These are phyloP conservation scores for Suillus subaureus DNA, from an alignment of 768 basidiomycete species.

Conservation along the genomic window DNA sequence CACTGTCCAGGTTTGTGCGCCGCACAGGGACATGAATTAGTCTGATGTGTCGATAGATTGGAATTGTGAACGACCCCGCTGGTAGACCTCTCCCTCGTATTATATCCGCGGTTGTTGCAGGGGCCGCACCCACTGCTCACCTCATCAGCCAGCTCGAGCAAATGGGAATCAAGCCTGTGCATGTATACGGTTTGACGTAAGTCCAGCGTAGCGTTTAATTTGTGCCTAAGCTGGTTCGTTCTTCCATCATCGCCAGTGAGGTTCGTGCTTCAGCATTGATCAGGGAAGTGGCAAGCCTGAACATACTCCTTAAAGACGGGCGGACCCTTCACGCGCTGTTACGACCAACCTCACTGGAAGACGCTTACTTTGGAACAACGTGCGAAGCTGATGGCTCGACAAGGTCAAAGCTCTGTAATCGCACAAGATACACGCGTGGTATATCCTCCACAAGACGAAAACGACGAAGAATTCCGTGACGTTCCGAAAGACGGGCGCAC, in stretches of 20 bases:
- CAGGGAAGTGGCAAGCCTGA: neutral
- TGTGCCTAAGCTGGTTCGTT: slow-evolving; percentile 4
- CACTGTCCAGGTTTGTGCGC: slow-evolving; percentile 70
- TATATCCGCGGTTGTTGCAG: slow-evolving; percentile 70
- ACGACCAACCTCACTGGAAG: slow-evolving; percentile 66
- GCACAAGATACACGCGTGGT: slow-evolving; percentile 80
- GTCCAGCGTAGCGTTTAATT: slow-evolving; percentile 29
- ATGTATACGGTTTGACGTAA: slow-evolving; percentile 86
- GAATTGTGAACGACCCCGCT: slow-evolving; percentile 68
- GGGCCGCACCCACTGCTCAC: slow-evolving; percentile 86
- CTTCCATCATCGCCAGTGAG: slow-evolving; percentile 21
- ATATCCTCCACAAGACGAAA: slow-evolving; percentile 42
- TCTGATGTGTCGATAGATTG: slow-evolving; percentile 52
- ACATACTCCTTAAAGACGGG: slow-evolving; percentile 55
- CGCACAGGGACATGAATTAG: neutral
- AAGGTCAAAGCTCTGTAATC: slow-evolving; percentile 79
- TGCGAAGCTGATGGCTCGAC: slow-evolving; percentile 73
- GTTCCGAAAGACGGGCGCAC: slow-evolving; percentile 82
- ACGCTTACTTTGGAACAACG: slow-evolving; percentile 61
- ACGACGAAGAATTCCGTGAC: slow-evolving; percentile 57
- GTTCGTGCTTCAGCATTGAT: slow-evolving; percentile 37
- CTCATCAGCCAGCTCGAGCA: slow-evolving; percentile 76
- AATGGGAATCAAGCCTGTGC: slow-evolving; percentile 75
- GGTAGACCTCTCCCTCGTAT: slow-evolving; percentile 52
- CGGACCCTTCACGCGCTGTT: slow-evolving; percentile 82